phyloP scores from a whole-genome alignment of 768 basidiomycete species.

The Tricholoma flavovirens region DNA sequence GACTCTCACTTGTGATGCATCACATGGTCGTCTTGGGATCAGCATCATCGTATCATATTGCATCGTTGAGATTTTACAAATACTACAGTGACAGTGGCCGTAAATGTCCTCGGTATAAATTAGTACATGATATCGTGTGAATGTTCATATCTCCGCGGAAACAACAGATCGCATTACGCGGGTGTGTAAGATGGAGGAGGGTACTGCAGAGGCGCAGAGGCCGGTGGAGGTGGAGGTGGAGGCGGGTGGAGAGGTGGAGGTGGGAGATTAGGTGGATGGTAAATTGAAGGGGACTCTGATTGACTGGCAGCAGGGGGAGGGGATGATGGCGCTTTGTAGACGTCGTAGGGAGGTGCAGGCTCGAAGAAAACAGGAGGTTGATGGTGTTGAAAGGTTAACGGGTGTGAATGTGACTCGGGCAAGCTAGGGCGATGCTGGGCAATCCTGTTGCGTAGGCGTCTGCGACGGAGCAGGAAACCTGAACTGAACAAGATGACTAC shows the following conservation, averaged over 20 bases:
- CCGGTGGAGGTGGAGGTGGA: background rate
- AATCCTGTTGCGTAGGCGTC: background rate
- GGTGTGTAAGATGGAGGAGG: slow-evolving; percentile 16
- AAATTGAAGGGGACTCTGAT: background rate
- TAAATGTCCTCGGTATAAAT: background rate
- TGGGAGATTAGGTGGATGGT: too few species aligned
- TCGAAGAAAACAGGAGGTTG: slow-evolving; percentile 6
- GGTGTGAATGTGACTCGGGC: background rate
- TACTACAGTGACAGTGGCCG: background rate
- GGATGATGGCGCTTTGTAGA: background rate
- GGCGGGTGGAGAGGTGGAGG: background rate
- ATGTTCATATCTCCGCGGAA: background rate
- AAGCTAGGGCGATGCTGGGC: background rate
- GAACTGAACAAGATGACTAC: slow-evolving; percentile 2
- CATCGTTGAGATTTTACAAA: background rate
- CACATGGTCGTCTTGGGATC: too few species aligned
- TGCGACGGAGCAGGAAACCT: slow-evolving; percentile 4
- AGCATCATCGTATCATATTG: too few species aligned
- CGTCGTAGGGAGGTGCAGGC: slow-evolving; percentile 13
- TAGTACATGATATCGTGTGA: background rate
- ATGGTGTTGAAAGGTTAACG: background rate
- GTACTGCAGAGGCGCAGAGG: slow-evolving; percentile 5
- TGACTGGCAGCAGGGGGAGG: background rate
- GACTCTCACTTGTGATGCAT: too few species aligned
- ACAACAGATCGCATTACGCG: background rate